Conservation (phyloP, 305 asterid species). For the Rubia tinctorum region DNA sequence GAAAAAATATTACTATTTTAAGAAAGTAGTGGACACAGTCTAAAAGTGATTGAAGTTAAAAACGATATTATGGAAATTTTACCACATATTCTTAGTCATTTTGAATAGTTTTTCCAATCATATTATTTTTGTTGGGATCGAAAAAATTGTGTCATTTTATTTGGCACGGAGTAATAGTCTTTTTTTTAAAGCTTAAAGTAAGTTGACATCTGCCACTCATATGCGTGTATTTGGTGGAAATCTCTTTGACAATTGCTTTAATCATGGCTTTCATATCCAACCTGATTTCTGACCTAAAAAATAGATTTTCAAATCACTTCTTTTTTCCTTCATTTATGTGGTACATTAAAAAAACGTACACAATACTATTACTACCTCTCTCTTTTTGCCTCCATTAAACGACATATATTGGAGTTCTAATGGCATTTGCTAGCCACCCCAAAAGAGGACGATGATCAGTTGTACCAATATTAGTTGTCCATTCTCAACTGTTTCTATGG, state of each 20-base stretch:
- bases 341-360: too few relatives aligned
- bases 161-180: too few relatives aligned
- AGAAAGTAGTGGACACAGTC: too few relatives aligned
- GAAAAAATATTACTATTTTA: too few relatives aligned
- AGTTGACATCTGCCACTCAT: conserved; percentile 22
- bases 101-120: too few relatives aligned
- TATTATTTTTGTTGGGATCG: too few relatives aligned
- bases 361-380: neutral
- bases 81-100: too few relatives aligned
- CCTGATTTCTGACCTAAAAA: conserved; percentile 13
- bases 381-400: neutral
- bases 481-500: neutral
- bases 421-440: neutral
- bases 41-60: too few relatives aligned
- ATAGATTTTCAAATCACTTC: conserved; percentile 11
- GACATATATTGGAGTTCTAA: neutral
- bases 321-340: neutral
- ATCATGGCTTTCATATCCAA: conserved; percentile 19
- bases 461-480: neutral
- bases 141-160: too few relatives aligned
- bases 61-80: too few relatives aligned
- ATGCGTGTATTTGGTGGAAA: conserved; percentile 22
- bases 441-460: conserved; percentile 1
- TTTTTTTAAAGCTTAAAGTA: conserved; percentile 1
- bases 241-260: conserved; percentile 11